Base-by-base conservation (phyloP, 2,329 filamentous ascomycete species). In the Nigrospora sphaerica region DNA sequence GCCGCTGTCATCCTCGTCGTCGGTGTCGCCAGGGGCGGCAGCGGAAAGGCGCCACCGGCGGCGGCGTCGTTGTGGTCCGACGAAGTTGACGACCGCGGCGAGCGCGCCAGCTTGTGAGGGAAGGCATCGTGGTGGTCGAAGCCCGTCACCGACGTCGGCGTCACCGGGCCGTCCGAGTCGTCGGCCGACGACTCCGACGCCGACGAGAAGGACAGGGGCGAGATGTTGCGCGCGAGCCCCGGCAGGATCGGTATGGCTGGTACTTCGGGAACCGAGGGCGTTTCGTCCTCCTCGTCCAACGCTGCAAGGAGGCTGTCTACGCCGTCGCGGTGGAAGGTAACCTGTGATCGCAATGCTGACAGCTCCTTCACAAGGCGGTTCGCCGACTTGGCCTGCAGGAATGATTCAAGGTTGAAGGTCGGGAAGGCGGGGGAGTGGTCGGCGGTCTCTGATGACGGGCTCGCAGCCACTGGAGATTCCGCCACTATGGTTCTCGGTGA, bases 321-420 rank as follows among this genome's bases (percentile, higher is more conserved):
- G 41, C 67, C 67, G 36, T 64, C 61, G 39, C 75, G 60, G 56
- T 81, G 77, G 34, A 67, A 66, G 14, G 61, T 52, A 18, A 81
- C 69, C 52, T 80, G 77, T 7, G 63, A 60, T 36, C 69, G 69
- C 28, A 82, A 63, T 40, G 65, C 63, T 3, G 66, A 62, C 28
- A 82, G 68, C 36, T 76, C 66, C 10, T 68, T 65, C 52, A 68
- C 71, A 55, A 74, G 75, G 43, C 74, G 75, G 53, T 71, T 68
- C n/a, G 73, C 58, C 3, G 71, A 71, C 18, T 66, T 65, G 14
- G 64, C 65, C 38, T 70, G 63, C 16, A 69, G 60, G 55, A 71
- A 72, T 28, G 57, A 39, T 16, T 60, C 55, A 1, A 62, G 58
- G 44, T 70, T 62, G 17, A 54, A 55, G 42, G 19, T 54, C 44